Evolutionary conservation across 2,329 filamentous ascomycete genomes (phyloP).

Genomic region (Davidsoniella eucalypti): DNA sequence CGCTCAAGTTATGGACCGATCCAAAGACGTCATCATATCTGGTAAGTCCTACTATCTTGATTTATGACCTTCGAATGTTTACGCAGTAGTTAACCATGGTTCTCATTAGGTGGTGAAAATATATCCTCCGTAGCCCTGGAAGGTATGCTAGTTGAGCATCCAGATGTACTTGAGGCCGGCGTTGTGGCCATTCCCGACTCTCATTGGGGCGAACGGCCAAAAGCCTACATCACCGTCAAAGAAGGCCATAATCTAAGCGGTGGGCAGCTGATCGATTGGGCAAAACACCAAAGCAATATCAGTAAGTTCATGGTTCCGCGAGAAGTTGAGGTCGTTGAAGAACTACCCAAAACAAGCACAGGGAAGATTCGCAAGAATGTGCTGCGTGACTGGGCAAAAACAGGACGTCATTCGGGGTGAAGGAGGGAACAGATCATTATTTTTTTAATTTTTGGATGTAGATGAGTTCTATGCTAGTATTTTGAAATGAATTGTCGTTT

Average conservation of each 20-base stretch:
- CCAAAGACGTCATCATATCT: conserved; percentile 97
- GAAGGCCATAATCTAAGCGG: conserved; percentile 36
- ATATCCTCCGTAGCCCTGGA: conserved; percentile 90
- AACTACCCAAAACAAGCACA: conserved; percentile 92
- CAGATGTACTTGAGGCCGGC: conserved; percentile 76
- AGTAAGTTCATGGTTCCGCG: conserved; percentile 76
- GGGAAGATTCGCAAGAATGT: conserved; percentile 96
- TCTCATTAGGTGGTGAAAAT: conserved; percentile 65
- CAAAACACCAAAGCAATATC: conserved; percentile 62
- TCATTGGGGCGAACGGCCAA: conserved; percentile 92
- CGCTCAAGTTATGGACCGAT: conserved; percentile 79
- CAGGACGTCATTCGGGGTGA: not conserved
- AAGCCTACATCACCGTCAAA: conserved; percentile 78
- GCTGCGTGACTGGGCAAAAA: conserved; percentile 66
- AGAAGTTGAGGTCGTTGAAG: conserved; percentile 61
- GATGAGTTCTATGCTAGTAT: not conserved
- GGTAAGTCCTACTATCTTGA: conserved; percentile 31
- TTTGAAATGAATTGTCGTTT: not conserved
- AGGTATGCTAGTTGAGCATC: conserved; percentile 74
- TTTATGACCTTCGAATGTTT: too few relatives aligned
- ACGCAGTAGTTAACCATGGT: conserved; percentile 8
- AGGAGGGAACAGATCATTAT: not conserved
- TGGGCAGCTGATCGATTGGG: conserved; percentile 69
- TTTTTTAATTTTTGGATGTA: not conserved
- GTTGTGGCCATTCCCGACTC: conserved; percentile 76